Base-by-base conservation (phyloP, 805 yeast species). In the Barnettozyma botsteinii region DNA sequence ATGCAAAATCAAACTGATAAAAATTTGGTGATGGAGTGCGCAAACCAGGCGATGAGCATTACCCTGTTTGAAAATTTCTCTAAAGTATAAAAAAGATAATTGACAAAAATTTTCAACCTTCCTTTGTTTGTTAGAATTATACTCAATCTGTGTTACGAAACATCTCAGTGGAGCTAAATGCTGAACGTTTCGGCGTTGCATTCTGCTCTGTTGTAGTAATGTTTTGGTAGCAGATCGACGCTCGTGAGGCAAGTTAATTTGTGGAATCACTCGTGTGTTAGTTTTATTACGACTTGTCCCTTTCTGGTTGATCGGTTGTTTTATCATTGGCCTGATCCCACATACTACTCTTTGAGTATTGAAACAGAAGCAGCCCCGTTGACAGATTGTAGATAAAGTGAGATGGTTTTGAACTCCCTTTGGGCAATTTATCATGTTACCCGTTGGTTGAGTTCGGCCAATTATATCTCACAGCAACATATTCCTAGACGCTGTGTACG, bases 401-500 rank as follows among this genome's bases (percentile, higher is more conserved):
- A 67, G 67, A 56, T 43, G 76, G 72, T 59, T 71, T 77, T 74
- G 83, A 77, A 74, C 71, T 77, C 81, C 68, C 70, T 53, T 37
- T 34, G 45, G 42, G 18, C 35, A 28, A 39, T 47, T 48, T 53
- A 52, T 43, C 35, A 37, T 39, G 34, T 26, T 22, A 33, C 21
- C 28, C 40, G 29, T 40, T 47, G 43, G 52, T 50, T 42, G 60
- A 49, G 57, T 49, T 53, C 51, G 55, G 35, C 82, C 67, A 66
- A 59, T 60, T 64, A 68, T 75, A 66, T 64, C 64, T 64, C 74
- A 81, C 67, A 71, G 95, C 96, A 78, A 91, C 95, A 91, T 91
- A 91, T 91, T 91, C 98, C 98, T 91, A 84, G 75, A 87, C 96
- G 79, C 91, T 89, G 82, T 94, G 95, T 73, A 84, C 77, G 85